Conservation (phyloP, 331 rosid genomes). For the Acacia concinna region DNA sequence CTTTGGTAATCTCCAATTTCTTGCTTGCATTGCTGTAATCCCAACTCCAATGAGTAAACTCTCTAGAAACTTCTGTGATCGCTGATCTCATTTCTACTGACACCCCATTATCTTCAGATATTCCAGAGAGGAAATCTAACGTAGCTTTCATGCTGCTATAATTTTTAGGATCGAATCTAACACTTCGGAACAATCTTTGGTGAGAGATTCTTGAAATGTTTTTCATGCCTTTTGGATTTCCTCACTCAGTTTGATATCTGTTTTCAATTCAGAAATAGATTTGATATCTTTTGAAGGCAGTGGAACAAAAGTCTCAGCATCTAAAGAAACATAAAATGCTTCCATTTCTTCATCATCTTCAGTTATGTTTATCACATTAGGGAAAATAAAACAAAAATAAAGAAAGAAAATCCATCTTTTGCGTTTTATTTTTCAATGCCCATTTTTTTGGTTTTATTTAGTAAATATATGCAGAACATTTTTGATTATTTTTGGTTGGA, state of each 20-base stretch:
- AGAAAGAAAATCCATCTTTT: background rate
- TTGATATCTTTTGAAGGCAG: background rate
- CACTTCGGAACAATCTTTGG: conserved; percentile 33
- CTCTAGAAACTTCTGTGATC: conserved; percentile 33
- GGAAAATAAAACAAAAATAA: background rate
- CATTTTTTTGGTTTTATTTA: too few relatives aligned
- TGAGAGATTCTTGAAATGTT: conserved; percentile 29
- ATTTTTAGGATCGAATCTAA: conserved; percentile 21
- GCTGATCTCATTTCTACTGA: conserved; percentile 34
- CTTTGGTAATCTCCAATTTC: conserved; percentile 20
- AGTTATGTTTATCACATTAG: background rate
- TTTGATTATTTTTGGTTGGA: too few relatives aligned
- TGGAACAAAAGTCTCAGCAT: background rate
- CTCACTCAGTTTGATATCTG: conserved; percentile 26
- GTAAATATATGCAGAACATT: too few relatives aligned
- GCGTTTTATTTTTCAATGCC: background rate
- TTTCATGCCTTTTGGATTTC: conserved; percentile 29
- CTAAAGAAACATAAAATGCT: background rate
- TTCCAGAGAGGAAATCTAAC: conserved; percentile 31
- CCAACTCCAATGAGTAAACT: conserved; percentile 29
- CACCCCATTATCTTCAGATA: conserved; percentile 32
- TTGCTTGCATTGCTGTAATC: conserved; percentile 25
- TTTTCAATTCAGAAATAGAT: conserved; percentile 3
- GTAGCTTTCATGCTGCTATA: conserved; percentile 26
- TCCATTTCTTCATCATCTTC: background rate